These are phyloP conservation scores for Gigaspora rosea DNA, from an alignment of 192 early-diverging fungal species.

Conservation along the genomic window DNA sequence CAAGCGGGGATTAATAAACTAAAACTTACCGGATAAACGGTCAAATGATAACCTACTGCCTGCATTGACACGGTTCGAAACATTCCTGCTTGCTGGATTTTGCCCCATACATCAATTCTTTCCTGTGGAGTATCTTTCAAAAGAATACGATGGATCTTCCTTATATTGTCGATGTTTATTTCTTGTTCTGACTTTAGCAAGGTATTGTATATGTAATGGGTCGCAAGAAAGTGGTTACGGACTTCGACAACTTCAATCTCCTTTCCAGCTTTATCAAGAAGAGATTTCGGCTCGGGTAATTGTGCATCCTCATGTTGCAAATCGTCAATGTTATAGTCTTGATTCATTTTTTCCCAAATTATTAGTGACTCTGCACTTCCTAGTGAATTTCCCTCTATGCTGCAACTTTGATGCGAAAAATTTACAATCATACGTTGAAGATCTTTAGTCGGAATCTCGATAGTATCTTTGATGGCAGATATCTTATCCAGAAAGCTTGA, in stretches of 20 bases:
- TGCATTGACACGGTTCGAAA: constrained; percentile 28
- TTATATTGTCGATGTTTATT: constrained; percentile 24
- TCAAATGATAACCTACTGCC: constrained; percentile 26
- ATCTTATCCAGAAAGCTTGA: neutral
- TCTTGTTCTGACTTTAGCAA: constrained; percentile 18
- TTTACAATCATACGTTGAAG: constrained; percentile 27
- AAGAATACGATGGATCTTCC: constrained; percentile 10
- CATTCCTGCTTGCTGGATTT: constrained; percentile 26
- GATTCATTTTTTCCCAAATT: constrained; percentile 22
- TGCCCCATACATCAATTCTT: neutral
- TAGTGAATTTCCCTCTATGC: constrained; percentile 21
- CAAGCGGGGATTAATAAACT: neutral
- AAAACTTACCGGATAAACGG: constrained; percentile 24
- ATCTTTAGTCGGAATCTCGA: constrained; percentile 12
- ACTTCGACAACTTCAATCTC: constrained; percentile 24
- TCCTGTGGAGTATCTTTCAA: constrained; percentile 21
- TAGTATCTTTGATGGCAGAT: constrained; percentile 22
- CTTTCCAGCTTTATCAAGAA: constrained; percentile 29
- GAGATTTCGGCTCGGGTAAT: constrained; percentile 2
- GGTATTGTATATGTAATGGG: constrained; percentile 20
- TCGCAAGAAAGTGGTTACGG: constrained; percentile 24
- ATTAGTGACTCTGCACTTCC: constrained; percentile 9
- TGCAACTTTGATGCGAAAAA: constrained; percentile 33
- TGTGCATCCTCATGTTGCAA: constrained; percentile 17
- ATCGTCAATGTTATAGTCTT: constrained; percentile 17